Evolutionary conservation across 2,329 filamentous ascomycete genomes (phyloP).

Genomic region (Peltaster fructicola): DNA sequence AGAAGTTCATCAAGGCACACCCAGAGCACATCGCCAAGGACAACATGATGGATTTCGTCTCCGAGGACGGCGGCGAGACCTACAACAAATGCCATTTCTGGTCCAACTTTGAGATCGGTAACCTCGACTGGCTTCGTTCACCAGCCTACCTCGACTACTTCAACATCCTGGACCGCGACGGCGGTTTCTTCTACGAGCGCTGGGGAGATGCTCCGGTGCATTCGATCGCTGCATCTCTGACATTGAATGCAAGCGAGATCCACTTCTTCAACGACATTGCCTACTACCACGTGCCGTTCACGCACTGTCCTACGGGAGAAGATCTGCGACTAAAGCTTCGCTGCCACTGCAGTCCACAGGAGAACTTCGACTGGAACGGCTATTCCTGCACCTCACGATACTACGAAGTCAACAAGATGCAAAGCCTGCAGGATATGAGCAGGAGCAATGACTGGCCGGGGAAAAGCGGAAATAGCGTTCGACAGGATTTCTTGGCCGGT

Average conservation of each 20-base stretch:
- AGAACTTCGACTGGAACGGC: conserved; percentile 99
- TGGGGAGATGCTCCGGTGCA: conserved; percentile 97
- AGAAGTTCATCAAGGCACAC: conserved; percentile 81
- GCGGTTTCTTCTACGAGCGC: conserved; percentile 97
- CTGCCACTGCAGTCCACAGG: conserved; percentile 85
- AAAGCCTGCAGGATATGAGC: conserved; percentile 78
- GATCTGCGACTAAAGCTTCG: conserved; percentile 66
- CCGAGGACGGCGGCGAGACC: conserved; percentile 73
- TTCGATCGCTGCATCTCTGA: conserved; percentile 78
- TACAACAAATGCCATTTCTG: conserved; percentile 99
- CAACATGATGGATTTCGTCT: conserved; percentile 83
- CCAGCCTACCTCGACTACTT: conserved; percentile 85
- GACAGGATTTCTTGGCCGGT: too few relatives aligned
- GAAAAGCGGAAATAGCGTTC: too few relatives aligned
- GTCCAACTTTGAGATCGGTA: conserved; percentile 98
- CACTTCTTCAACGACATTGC: conserved; percentile 99
- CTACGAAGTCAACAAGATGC: conserved; percentile 64
- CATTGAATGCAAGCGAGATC: conserved; percentile 82
- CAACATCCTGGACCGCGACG: conserved; percentile 67
- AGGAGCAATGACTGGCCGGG: conserved; percentile 18
- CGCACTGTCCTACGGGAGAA: conserved; percentile 87
- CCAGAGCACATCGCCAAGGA: conserved; percentile 71
- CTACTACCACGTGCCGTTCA: conserved; percentile 96
- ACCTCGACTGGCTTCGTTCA: conserved; percentile 81
- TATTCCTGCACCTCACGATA: conserved; percentile 86